phyloP scores from a whole-genome alignment of 331 rosid species.

The Saraca asoca region DNA sequence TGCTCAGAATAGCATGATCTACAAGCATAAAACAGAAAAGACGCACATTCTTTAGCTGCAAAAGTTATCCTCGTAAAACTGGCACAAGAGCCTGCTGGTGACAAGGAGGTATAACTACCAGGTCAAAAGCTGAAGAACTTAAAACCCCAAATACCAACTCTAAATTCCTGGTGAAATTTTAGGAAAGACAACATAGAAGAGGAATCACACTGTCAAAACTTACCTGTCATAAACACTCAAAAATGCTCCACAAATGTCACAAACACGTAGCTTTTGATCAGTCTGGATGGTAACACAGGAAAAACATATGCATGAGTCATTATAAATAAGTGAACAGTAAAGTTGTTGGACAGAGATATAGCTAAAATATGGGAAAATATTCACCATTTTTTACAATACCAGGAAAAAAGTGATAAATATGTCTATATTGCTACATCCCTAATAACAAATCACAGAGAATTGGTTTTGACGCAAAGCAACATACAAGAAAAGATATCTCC shows the following conservation, averaged over 20 bases:
- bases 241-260: conserved; percentile 99
- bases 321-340: not conserved
- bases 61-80: conserved; percentile 99
- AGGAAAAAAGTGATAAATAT: not conserved
- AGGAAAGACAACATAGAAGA: conserved; percentile 26
- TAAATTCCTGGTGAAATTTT: conserved; percentile 53
- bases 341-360: not conserved
- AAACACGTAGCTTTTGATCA: conserved; percentile 98
- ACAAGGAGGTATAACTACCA: conserved; percentile 98
- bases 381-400: not conserved
- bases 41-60: conserved; percentile 99
- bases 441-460: not conserved
- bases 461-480: not conserved
- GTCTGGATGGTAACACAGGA: conserved; percentile 68
- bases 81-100: conserved; percentile 99
- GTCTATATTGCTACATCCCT: not conserved
- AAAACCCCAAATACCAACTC: conserved; percentile 81
- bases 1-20: conserved; percentile 81
- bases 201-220: conserved; percentile 25
- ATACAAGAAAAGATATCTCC: not conserved
- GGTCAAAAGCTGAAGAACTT: conserved; percentile 98
- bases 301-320: conserved; percentile 30
- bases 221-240: conserved; percentile 99
- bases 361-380: not conserved
- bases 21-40: conserved; percentile 86